Conservation (phyloP, 495 filamentous ascomycete genomes). For the Talaromyces thailandensis region DNA sequence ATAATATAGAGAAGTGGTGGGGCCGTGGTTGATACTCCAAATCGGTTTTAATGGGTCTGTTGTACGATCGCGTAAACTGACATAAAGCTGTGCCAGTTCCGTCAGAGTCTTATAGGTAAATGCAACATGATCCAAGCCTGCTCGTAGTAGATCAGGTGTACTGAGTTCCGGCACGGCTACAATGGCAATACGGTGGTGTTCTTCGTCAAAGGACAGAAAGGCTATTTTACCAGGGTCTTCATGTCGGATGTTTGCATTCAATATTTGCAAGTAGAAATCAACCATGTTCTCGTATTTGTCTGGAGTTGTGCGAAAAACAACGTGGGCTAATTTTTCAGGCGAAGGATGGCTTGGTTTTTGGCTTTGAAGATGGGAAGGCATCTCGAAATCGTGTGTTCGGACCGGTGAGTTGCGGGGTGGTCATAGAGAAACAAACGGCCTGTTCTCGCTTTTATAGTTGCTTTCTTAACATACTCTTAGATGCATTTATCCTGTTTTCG, state of each 20-base stretch:
- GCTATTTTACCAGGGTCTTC: conserved; percentile 9
- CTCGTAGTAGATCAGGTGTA: not conserved
- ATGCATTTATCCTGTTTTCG: not conserved
- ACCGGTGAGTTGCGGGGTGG: not conserved
- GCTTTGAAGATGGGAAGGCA: not conserved
- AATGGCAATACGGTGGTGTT: conserved; percentile 40
- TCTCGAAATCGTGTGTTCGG: not conserved
- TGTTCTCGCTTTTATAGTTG: not conserved
- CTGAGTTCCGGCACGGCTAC: conserved; percentile 5
- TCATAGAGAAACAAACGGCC: not conserved
- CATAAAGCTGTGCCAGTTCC: conserved; percentile 7
- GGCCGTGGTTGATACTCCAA: conserved; percentile 37
- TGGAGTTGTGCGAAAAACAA: not conserved
- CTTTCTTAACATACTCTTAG: not conserved
- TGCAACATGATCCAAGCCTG: not conserved
- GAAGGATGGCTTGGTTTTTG: not conserved
- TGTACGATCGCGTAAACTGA: conserved; percentile 10
- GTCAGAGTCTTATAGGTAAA: not conserved
- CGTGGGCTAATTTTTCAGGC: not conserved
- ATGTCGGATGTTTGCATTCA: not conserved
- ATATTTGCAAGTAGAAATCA: not conserved
- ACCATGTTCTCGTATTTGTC: not conserved
- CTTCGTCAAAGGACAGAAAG: conserved; percentile 36
- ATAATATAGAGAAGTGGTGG: conserved; percentile 35
- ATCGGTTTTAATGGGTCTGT: conserved; percentile 21